Base-by-base conservation (phyloP, 1,284 basidiomycete species). In the Phellopilus nigrolimitatus region DNA sequence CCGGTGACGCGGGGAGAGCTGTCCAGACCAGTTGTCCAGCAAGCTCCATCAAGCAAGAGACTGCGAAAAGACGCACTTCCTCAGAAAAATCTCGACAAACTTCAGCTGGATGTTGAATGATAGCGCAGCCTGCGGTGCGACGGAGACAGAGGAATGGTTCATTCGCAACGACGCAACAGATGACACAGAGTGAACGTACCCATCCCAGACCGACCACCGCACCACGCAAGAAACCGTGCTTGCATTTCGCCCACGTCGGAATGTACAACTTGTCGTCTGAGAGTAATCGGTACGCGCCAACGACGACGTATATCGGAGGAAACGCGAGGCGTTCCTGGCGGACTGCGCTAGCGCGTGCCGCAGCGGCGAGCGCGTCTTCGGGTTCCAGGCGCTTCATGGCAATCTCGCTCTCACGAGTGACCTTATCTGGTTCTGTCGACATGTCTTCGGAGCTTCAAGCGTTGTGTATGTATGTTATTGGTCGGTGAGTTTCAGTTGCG, bases 181-280 rank as follows among this genome's bases (percentile, higher is more conserved):
- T n/a, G n/a, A n/a, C n/a, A n/a, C n/a, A n/a, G n/a, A n/a, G 12
- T 30, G 46, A n/a, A 28, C 78, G 49, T 55, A 86, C 87, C 87
- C 88, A 91, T 24, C 76, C 66, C 0, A 75, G 59, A 0, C 84
- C 87, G 39, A 87, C 79, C 5, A 74, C 62, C 0, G 72, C 67
- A 0, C 88, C 88, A 34, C 86, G 69, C 49, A 71, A 62, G 2
- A 75, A 73, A 0, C 82, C 88, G 64, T 90, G 81, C 57, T 73
- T 74, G 61, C 85, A 88, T 64, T 88, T 90, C 56, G 82, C 71
- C 87, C 86, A 90, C 8, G 82, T 79, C 5, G 87, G 84, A 15
- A 71, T 66, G 55, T 76, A 79, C n/a, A 91, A 68, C 7, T 66
- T 64, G 43, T 73, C 68, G 63, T 91, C 88, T 0, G 79, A 86